Conservation (phyloP, 2,329 filamentous ascomycete genomes). For the Stemphylium vesicarium region DNA sequence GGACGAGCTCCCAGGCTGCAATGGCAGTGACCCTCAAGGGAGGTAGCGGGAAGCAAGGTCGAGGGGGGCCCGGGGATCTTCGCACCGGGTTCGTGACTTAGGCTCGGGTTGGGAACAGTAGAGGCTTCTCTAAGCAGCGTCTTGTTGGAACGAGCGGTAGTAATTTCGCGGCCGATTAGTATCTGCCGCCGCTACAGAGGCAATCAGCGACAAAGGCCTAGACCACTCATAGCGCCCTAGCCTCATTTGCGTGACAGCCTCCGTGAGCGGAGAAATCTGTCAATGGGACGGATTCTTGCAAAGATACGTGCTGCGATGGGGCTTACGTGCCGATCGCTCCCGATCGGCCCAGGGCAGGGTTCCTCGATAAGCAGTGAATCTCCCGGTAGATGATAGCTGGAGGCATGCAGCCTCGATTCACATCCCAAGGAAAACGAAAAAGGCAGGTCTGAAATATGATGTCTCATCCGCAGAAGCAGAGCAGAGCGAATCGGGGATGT, state of each 20-base stretch:
- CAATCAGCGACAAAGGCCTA: slow-evolving; percentile 10
- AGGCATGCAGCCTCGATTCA: not conserved
- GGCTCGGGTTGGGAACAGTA: slow-evolving; percentile 12
- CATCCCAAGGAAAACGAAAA: not conserved
- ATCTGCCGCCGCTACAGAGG: slow-evolving; percentile 3
- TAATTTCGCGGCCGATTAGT: not conserved
- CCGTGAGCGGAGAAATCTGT: slow-evolving; percentile 18
- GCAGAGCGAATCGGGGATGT: slow-evolving; percentile 18
- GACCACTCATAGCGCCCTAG: slow-evolving; percentile 14
- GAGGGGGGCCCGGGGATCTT: slow-evolving; percentile 47
- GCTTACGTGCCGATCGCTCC: slow-evolving; percentile 34
- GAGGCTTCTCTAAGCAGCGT: not conserved
- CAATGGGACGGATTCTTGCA: slow-evolving; percentile 23
- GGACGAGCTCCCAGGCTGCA: slow-evolving; percentile 32
- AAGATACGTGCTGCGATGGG: slow-evolving; percentile 25
- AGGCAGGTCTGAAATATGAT: slow-evolving; percentile 1
- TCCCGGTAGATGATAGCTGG: slow-evolving; percentile 1
- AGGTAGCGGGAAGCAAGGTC: slow-evolving; percentile 47
- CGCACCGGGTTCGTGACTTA: slow-evolving; percentile 27
- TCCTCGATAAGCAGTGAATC: slow-evolving; percentile 5
- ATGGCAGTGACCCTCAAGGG: slow-evolving; percentile 40
- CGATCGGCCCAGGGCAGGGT: slow-evolving; percentile 32
- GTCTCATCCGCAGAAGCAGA: slow-evolving; percentile 11
- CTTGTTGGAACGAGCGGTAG: slow-evolving; percentile 9
- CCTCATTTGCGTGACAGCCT: slow-evolving; percentile 16